Evolutionary conservation across 169 alveolate genomes (phyloP).

Genomic region (Pseudocohnilembus persalinus): DNA sequence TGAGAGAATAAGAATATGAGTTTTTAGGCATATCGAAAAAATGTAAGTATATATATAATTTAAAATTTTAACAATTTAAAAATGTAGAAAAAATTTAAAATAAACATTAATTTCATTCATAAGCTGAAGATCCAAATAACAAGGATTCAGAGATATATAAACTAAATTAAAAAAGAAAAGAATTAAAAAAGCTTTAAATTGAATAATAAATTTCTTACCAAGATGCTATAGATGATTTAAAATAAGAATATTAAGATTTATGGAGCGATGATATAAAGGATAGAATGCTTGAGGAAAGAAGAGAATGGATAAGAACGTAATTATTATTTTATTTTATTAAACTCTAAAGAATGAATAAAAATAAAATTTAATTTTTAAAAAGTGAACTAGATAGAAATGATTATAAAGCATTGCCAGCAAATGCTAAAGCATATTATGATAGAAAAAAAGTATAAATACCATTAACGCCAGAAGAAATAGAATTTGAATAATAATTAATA

Average conservation of each 20-base stretch:
- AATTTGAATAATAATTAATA: conserved; percentile 55
- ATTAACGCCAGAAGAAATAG: conserved; percentile 76
- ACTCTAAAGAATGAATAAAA: not conserved
- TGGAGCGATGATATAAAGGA: conserved; percentile 57
- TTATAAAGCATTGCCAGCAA: conserved; percentile 50
- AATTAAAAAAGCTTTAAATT: conserved; percentile 32
- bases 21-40: conserved; percentile 37
- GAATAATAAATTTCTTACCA: conserved; percentile 50
- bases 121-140: conserved; percentile 12
- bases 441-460: conserved; percentile 57
- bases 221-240: conserved; percentile 53
- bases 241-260: conserved; percentile 42
- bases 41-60: not conserved
- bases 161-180: conserved; percentile 14
- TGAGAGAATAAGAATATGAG: conserved; percentile 48
- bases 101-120: no score
- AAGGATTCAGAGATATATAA: conserved; percentile 22
- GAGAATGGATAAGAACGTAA: conserved; percentile 75
- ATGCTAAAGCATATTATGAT: conserved; percentile 56
- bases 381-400: conserved; percentile 35
- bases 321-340: conserved; percentile 38
- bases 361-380: not conserved
- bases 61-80: no score
- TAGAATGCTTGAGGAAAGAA: conserved; percentile 74
- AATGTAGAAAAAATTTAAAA: no score